A percentile compares a stretch with the other conserved stretches of the same genome.
Evolutionary conservation across 1,284 basidiomycete species (phyloP).

Genomic region (Fomitopsis pinicola): DNA sequence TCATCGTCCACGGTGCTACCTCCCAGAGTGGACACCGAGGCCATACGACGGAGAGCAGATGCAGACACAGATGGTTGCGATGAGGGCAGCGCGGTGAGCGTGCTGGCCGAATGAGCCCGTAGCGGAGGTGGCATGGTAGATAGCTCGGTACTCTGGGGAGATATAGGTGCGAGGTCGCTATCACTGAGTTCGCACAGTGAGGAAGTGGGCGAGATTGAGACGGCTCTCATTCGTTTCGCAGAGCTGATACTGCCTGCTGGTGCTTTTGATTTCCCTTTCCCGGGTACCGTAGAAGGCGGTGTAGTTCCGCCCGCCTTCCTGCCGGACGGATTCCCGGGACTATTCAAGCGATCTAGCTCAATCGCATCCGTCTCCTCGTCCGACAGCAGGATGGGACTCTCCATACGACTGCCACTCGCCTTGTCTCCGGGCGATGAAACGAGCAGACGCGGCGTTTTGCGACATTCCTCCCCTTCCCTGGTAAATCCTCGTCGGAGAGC

Average conservation of each 20-base stretch:
- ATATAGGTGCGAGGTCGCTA: slow-evolving; percentile 4
- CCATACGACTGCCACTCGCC: background rate
- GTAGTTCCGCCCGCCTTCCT: background rate
- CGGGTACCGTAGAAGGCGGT: background rate
- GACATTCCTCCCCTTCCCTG: background rate
- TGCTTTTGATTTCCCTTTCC: background rate
- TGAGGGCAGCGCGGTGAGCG: background rate
- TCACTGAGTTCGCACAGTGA: background rate
- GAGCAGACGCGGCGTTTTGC: background rate
- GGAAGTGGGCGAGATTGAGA: background rate
- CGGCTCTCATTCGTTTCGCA: background rate
- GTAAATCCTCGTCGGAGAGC: slow-evolving; percentile 3
- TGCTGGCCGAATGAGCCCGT: background rate
- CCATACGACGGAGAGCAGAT: background rate
- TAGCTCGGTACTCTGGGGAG: slow-evolving; percentile 10
- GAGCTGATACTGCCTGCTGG: background rate
- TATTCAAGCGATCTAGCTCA: background rate
- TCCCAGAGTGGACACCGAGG: background rate
- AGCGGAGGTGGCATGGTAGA: background rate
- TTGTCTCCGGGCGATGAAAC: background rate
- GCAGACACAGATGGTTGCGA: background rate
- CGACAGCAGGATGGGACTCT: background rate
- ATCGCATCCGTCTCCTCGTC: background rate
- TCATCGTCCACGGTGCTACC: slow-evolving; percentile 8
- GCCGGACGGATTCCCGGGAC: background rate